Base-by-base conservation (phyloP, 768 basidiomycete genomes). In the Calocybe cyanea region DNA sequence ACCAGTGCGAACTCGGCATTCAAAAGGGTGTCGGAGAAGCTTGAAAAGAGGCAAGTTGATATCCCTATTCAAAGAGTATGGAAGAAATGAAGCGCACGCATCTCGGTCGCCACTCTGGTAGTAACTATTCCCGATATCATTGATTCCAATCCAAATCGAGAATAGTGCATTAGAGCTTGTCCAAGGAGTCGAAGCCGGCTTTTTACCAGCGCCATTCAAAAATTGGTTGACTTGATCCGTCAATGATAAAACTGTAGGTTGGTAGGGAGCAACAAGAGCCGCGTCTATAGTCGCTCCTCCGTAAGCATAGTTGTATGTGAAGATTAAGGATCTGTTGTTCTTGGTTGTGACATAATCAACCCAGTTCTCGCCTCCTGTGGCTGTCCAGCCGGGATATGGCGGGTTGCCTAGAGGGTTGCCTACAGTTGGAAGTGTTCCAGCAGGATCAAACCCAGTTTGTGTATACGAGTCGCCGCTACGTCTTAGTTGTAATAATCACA, bases 71-170 rank as follows among this genome's bases (percentile, higher is more conserved):
- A 4, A 34, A 50, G 2, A 19, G n/a, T 30, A 20, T 11, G 8
- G 4, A 17, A 6, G 10, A 42, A 18, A 21, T 17, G 20, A 8
- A 18, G 63, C 78, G 43, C 54, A 80, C 78, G 75, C 74, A 40
- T 53, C 60, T 18, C 77, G 69, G 53, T 76, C 69, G 0, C 78
- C 80, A 21, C 63, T 50, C 41, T 61, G 15, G 40, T 68, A 73
- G 46, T 69, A 81, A 41, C 74, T 78, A 53, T 77, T 77, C 21
- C 76, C 80, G 24, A 85, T 72, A 53, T 85, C 84, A 54, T 86
- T 86, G 52, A 86, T 80, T 1, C 85, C 84, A 46, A 87, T 83
- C 72, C 74, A 86, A n/a, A 85, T 61, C 0, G 77, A 77, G 61
- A 87, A 85, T 38, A 86, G 54, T 42, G 81, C 57, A 54, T 85